These are phyloP conservation scores for Penicillium malachiteum DNA, from an alignment of 495 filamentous ascomycete genomes.

Conservation along the genomic window DNA sequence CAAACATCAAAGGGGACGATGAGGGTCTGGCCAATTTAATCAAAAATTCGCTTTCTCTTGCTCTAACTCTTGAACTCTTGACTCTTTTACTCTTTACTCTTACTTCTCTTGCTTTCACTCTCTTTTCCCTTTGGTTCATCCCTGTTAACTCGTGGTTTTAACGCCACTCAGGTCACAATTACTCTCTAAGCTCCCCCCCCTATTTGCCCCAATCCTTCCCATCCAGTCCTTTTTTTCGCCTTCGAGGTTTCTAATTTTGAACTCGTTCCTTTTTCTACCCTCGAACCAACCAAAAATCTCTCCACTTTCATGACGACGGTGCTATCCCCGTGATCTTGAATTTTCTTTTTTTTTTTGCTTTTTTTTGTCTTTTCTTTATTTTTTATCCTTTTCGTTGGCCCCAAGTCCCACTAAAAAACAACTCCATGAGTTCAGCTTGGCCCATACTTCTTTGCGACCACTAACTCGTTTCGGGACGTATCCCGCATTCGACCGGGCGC, in stretches of 20 bases:
- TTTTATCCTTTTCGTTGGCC: no score
- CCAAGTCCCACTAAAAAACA: not conserved
- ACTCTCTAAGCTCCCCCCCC: not conserved
- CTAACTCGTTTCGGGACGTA: slow-evolving; percentile 49
- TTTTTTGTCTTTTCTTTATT: not conserved
- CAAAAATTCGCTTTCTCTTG: no score
- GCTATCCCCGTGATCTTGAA: not conserved
- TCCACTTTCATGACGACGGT: slow-evolving; percentile 20
- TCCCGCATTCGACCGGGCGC: slow-evolving; percentile 23
- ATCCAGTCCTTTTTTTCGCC: slow-evolving; percentile 8
- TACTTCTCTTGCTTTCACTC: slow-evolving; percentile 8
- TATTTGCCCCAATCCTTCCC: slow-evolving; percentile 7
- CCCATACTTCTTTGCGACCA: slow-evolving; percentile 20
- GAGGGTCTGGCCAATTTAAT: no score
- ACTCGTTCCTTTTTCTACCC: slow-evolving; percentile 3
- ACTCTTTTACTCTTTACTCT: slow-evolving; percentile 6
- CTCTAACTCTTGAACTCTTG: slow-evolving; percentile 2
- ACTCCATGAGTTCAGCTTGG: slow-evolving; percentile 38
- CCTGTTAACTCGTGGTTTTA: slow-evolving; percentile 5
- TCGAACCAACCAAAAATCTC: slow-evolving; percentile 7
- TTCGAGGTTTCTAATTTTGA: slow-evolving; percentile 2
- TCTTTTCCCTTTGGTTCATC: not conserved
- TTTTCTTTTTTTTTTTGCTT: not conserved
- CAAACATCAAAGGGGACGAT: no score
- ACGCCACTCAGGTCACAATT: not conserved